A percentile compares a stretch with the other conserved stretches of the same genome.
phyloP scores from a whole-genome alignment of 2,329 filamentous ascomycete genomes.

The Penicillium sp. region DNA sequence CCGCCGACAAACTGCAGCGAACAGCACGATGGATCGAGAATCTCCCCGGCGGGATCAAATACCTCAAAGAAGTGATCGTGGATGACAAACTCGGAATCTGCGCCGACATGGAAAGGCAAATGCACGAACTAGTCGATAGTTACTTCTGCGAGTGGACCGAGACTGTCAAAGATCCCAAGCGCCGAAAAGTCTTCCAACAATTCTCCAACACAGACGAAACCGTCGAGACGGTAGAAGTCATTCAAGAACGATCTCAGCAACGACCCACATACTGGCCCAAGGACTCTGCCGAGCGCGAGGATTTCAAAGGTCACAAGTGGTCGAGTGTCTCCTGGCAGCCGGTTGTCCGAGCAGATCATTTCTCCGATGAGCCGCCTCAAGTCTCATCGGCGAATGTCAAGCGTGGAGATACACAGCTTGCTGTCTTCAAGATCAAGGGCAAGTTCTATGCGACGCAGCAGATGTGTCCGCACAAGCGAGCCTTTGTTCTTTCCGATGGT shows the following conservation, averaged over 20 bases:
- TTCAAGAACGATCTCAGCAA: slow-evolving; percentile 62
- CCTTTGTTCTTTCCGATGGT: slow-evolving; percentile 80
- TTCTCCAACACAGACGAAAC: slow-evolving; percentile 75
- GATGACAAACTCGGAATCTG: slow-evolving; percentile 80
- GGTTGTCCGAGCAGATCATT: slow-evolving; percentile 61
- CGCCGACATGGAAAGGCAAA: slow-evolving; percentile 74
- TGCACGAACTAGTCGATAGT: slow-evolving; percentile 71
- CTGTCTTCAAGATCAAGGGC: slow-evolving; percentile 73
- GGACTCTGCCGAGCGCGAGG: slow-evolving; percentile 51
- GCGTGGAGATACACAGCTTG: slow-evolving; percentile 78
- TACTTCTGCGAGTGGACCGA: slow-evolving; percentile 93
- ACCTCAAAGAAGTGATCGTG: slow-evolving; percentile 71
- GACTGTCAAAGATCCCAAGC: slow-evolving; percentile 60
- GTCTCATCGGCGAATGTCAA: slow-evolving; percentile 66
- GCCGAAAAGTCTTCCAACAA: slow-evolving; percentile 64
- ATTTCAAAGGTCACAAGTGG: slow-evolving; percentile 66
- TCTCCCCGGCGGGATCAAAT: slow-evolving; percentile 72
- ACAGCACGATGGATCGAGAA: slow-evolving; percentile 82
- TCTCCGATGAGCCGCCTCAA: slow-evolving; percentile 60
- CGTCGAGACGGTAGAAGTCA: slow-evolving; percentile 59
- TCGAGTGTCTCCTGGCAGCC: slow-evolving; percentile 66
- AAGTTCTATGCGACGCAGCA: slow-evolving; percentile 79
- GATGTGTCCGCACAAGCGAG: slow-evolving; percentile 88
- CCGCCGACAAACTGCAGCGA: slow-evolving; percentile 78
- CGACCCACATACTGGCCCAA: slow-evolving; percentile 71